Evolutionary conservation across 345 rosid species (phyloP), one percentile per base, ranked within the genome.

Genomic region (Turritis glabra): DNA sequence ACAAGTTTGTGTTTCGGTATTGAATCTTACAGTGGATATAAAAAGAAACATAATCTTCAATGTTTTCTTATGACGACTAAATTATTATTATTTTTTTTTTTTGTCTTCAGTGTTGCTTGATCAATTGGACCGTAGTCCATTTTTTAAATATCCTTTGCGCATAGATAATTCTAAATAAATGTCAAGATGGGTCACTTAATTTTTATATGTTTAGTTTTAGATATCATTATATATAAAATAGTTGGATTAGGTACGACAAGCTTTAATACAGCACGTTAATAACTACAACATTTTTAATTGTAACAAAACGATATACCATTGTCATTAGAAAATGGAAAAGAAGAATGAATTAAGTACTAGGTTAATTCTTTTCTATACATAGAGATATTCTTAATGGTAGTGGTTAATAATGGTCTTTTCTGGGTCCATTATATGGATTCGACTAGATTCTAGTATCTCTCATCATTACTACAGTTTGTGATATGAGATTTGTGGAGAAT

Each of bases 391-490:
- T 52, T 35, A 61, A 27, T 41, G 53, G 55, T 30, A 18, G 69
- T 61, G 26, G 61, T 25, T 51, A 72, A 38, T 17, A 5, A 58
- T 35, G 22, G 41, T 15, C 2, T 27, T 41, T 41, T 21, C 22
- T 35, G 29, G 70, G 53, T 19, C 54, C 55, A 41, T 53, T 29
- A 72, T 72, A 12, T 53, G 54, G 46, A 73, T 73, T 52, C 55
- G 46, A 63, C 2, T 52, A 53, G 69, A 72, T 72, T 60, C 52
- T 61, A 60, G 8, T 35, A 48, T 58, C 1, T 59, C 23, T 50
- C 61, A 60, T 50, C 26, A 40, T 72, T 71, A 71, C 11, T 12
- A 48, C 5, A 38, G 30, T 48, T 71, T 15, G 4, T 35, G 8
- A 58, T 57, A 21, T 9, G 10, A 54, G 30, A 55, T 54, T 18